A percentile compares a stretch with the other conserved stretches of the same genome.
phyloP scores from a whole-genome alignment of 179 eudicot species.

The Spergularia azorica region DNA sequence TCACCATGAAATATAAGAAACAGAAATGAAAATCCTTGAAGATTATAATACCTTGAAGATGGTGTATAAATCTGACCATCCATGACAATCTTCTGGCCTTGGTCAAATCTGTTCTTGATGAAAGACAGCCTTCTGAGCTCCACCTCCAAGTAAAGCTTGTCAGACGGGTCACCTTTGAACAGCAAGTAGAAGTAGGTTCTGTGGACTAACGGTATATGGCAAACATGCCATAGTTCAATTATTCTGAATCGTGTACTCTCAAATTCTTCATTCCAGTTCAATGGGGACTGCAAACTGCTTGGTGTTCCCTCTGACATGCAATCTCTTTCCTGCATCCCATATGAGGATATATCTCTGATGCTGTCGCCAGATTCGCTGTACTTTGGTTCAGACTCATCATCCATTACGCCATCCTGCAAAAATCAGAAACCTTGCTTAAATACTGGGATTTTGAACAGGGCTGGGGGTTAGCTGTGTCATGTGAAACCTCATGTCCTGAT shows the following conservation, averaged over 20 bases:
- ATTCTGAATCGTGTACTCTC: constrained; percentile 56
- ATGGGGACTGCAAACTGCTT: constrained; percentile 31
- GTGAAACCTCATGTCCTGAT: too few species aligned
- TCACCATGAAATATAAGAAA: too few species aligned
- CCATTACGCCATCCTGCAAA: constrained; percentile 24
- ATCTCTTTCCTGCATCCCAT: constrained; percentile 27
- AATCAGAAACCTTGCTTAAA: constrained; percentile 12
- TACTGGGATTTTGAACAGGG: background rate
- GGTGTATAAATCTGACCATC: constrained; percentile 64
- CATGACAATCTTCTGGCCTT: constrained; percentile 51
- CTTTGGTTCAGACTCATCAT: constrained; percentile 34
- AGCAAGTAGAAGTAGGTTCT: constrained; percentile 79
- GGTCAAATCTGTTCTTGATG: constrained; percentile 58
- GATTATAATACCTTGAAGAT: constrained; percentile 61
- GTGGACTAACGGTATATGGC: constrained; percentile 74
- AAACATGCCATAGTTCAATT: constrained; percentile 78
- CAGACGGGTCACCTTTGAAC: constrained; percentile 82
- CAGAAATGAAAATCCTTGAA: too few species aligned
- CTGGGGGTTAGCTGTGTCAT: background rate
- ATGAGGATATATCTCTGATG: constrained; percentile 28
- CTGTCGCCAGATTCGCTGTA: constrained; percentile 27
- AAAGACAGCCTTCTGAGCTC: constrained; percentile 76
- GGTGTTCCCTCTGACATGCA: constrained; percentile 32
- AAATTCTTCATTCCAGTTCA: constrained; percentile 52
- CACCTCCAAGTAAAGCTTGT: constrained; percentile 80